Base-by-base conservation (phyloP, 495 filamentous ascomycete genomes). In the Chaetomium cochliodes region DNA sequence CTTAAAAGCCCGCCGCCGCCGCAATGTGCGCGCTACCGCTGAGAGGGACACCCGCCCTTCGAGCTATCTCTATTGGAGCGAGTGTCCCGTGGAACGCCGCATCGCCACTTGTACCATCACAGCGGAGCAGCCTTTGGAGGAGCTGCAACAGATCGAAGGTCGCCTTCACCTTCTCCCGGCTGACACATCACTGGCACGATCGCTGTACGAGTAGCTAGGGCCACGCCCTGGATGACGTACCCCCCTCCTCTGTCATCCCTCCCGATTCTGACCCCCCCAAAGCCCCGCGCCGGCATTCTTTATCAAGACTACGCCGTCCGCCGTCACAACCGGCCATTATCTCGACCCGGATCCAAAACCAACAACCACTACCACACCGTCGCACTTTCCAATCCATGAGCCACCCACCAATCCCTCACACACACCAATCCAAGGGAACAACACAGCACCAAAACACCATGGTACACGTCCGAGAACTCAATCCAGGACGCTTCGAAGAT, bases 211-310 rank as follows among this genome's bases (percentile, higher is more conserved):
- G 25, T 42, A 73, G 71, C 71, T 73, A 72, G 70, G 66, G 71
- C 54, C 69, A 68, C 58, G 71, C 73, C 71, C 61, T 71, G 54
- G 54, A 71, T 70, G 70, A 73, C 71, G 71, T 73, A 68, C 44
- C 67, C 62, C 61, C 50, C 37, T 64, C 63, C 41, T 47, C 2
- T 50, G 33, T 49, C 64, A 44, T 42, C 30, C 63, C 62, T 26
- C 64, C 52, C 55, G 49, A 46, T 59, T 58, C 54, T 55, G 46
- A 64, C 60, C 64, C 52, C 41, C 61, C 60, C 63, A 44, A 56
- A 60, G 57, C 18, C 64, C 60, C 63, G 47, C 58, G 49, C 39
- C 62, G 58, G 20, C 50, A 28, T 9, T 54, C 58, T 60, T 65
- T 65, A 65, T 65, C 66, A 62, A 53, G 33, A 25, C 42, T 52